Conservation (phyloP, 208 protist species). For the Angomonas ambiguus region DNA sequence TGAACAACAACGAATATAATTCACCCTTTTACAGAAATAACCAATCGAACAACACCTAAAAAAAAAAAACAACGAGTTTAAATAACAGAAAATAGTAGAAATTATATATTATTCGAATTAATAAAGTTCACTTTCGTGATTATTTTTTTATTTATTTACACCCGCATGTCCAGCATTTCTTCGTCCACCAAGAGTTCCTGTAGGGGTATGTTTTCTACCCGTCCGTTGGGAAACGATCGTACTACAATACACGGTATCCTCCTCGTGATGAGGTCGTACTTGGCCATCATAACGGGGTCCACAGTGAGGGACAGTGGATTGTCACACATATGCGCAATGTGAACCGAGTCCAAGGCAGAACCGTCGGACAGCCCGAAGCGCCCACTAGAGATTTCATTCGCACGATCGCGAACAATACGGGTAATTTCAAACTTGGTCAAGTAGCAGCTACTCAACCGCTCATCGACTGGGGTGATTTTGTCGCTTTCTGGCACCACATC, state of each 20-base stretch:
- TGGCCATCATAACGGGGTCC: constrained; percentile 85
- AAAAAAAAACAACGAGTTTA: not conserved
- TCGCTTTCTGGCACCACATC: not conserved
- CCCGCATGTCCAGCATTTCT: constrained; percentile 53
- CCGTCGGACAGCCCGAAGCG: constrained; percentile 26
- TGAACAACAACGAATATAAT: no score
- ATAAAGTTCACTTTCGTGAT: not conserved
- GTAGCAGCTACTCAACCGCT: constrained; percentile 63
- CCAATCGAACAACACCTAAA: not conserved
- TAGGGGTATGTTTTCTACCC: constrained; percentile 73
- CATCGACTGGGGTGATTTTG: constrained; percentile 53
- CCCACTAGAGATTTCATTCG: constrained; percentile 73
- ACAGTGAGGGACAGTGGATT: constrained; percentile 61
- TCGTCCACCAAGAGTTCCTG: constrained; percentile 72
- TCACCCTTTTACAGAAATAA: no score
- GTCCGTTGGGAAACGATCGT: constrained; percentile 80
- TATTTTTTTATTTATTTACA: constrained; percentile 5
- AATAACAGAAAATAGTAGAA: not conserved
- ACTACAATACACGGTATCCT: constrained; percentile 77
- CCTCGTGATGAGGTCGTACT: constrained; percentile 71
- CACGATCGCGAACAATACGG: constrained; percentile 75
- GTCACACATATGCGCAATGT: constrained; percentile 10
- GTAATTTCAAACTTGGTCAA: constrained; percentile 86
- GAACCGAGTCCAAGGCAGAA: not conserved
- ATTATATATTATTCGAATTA: not conserved